Evolutionary conservation across 2,329 filamentous ascomycete genomes (phyloP).

Genomic region (Colletotrichum agaves): DNA sequence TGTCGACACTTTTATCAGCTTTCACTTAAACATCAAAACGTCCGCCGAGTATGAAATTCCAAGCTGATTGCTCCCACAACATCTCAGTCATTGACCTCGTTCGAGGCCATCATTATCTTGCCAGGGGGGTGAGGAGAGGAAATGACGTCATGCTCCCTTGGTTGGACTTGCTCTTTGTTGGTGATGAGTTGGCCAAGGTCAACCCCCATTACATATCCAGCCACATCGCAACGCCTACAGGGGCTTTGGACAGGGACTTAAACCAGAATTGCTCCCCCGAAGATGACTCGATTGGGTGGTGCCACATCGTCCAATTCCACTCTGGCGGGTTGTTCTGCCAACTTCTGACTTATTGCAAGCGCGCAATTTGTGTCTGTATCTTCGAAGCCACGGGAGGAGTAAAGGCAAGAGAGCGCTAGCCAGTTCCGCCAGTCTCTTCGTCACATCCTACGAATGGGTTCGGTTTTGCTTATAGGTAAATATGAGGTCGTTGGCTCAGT

Average conservation of each 20-base stretch:
- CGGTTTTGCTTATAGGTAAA: too few relatives aligned
- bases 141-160: constrained; percentile 28
- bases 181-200: constrained; percentile 26
- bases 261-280: background rate
- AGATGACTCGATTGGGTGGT: background rate
- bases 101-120: constrained; percentile 21
- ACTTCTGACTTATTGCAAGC: too few relatives aligned
- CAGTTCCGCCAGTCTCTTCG: too few relatives aligned
- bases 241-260: background rate
- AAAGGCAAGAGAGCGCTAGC: too few relatives aligned
- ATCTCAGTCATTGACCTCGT: constrained; percentile 31
- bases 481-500: too few relatives aligned
- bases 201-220: constrained; percentile 27
- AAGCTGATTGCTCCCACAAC: background rate
- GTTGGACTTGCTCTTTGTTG: constrained; percentile 15
- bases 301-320: background rate
- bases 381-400: too few relatives aligned
- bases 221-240: constrained; percentile 26
- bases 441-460: too few relatives aligned
- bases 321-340: too few relatives aligned
- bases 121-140: background rate
- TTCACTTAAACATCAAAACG: background rate
- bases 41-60: background rate
- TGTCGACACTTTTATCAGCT: background rate
- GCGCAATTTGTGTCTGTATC: too few relatives aligned